Evolutionary conservation across 169 alveolate species (phyloP).

Genomic region (Eimeria praecox): DNA sequence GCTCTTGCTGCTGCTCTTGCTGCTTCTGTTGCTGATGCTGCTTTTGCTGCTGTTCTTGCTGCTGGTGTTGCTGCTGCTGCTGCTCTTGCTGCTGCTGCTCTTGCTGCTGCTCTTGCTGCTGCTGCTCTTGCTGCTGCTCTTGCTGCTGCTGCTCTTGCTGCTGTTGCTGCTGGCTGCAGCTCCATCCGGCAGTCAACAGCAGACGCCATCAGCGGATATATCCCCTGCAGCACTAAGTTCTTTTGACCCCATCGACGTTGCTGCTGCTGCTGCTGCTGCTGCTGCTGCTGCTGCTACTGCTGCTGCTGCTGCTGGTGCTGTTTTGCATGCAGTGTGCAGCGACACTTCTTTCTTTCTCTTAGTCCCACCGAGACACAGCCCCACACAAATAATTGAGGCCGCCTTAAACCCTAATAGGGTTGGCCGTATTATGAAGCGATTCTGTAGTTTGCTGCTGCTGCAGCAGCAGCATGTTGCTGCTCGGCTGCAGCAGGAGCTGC

Average conservation of each 20-base stretch:
- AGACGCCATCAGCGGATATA: background rate
- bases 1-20: background rate
- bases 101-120: no score
- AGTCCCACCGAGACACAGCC: slow-evolving; percentile 37
- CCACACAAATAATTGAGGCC: background rate
- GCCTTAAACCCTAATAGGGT: slow-evolving; percentile 33
- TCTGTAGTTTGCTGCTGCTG: no score
- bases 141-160: no score
- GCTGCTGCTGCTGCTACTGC: slow-evolving; percentile 28
- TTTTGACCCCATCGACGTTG: no score
- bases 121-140: no score
- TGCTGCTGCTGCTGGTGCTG: slow-evolving; percentile 14
- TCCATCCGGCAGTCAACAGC: background rate
- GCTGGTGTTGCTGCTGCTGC: no score
- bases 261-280: slow-evolving; percentile 37
- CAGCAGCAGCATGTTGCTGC: background rate
- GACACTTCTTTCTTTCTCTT: slow-evolving; percentile 25
- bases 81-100: no score
- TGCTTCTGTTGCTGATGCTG: background rate
- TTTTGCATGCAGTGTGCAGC: slow-evolving; percentile 16
- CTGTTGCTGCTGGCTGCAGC: background rate
- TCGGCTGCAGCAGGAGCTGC: background rate
- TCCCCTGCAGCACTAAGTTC: no score
- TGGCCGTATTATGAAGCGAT: slow-evolving; percentile 40
- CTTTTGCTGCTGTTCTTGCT: no score